Evolutionary conservation across 495 filamentous ascomycete genomes (phyloP).

Genomic region (Pseudevernia furfuracea): DNA sequence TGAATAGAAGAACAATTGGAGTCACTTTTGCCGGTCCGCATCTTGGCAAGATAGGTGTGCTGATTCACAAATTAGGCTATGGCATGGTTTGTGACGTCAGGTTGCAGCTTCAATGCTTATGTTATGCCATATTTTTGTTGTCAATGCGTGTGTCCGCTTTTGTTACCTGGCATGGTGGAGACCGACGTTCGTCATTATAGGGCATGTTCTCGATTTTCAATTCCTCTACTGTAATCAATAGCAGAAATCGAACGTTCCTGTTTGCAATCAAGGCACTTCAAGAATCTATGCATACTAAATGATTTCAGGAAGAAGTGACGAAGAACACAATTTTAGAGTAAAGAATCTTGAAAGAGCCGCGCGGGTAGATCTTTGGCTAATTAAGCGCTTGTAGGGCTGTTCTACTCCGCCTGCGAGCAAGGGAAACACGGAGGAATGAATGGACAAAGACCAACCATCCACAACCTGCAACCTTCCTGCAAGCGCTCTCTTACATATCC

Average conservation of each 20-base stretch:
- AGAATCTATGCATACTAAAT: neutral
- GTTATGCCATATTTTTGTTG: neutral
- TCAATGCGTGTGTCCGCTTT: neutral
- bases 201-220: neutral
- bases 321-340: neutral
- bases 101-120: neutral
- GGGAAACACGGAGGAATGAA: neutral
- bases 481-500: neutral
- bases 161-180: neutral
- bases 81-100: neutral
- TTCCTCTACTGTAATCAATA: neutral
- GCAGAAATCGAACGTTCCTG: neutral
- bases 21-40: neutral
- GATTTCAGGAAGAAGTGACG: too few species aligned
- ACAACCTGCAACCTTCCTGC: conserved; percentile 3
- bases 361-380: neutral
- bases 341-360: neutral
- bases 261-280: neutral
- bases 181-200: neutral
- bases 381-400: neutral
- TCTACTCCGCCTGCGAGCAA: neutral
- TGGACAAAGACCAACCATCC: neutral
- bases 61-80: neutral
- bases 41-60: neutral
- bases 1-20: neutral